phyloP scores from a whole-genome alignment of 1,284 basidiomycete genomes.

The Apiotrichum laibachii region DNA sequence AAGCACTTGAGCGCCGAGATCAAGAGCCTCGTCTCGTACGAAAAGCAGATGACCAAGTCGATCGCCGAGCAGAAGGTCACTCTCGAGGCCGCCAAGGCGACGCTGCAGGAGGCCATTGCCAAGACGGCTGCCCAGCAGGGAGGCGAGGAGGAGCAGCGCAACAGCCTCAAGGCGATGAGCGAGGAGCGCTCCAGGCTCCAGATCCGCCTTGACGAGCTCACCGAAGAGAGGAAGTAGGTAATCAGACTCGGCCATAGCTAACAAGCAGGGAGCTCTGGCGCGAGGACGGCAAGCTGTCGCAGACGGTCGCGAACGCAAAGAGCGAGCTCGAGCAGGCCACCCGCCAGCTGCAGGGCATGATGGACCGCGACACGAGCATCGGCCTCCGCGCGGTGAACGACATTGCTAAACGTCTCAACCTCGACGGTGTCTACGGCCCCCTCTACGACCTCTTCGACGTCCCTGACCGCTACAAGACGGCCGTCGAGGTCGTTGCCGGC shows the following conservation, averaged over 20 bases:
- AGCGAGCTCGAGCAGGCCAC: slow-evolving; percentile 80
- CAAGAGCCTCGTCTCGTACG: slow-evolving; percentile 61
- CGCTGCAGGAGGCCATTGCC: slow-evolving; percentile 67
- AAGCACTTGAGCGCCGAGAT: slow-evolving; percentile 72
- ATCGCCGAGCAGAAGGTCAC: slow-evolving; percentile 63
- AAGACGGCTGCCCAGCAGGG: slow-evolving; percentile 58
- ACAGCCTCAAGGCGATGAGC: slow-evolving; percentile 71
- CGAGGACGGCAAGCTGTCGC: slow-evolving; percentile 84
- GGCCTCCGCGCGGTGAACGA: slow-evolving; percentile 80
- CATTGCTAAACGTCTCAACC: slow-evolving; percentile 69
- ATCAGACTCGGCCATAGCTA: neutral
- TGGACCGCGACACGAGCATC: slow-evolving; percentile 93
- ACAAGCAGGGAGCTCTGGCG: slow-evolving; percentile 74
- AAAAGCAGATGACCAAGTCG: slow-evolving; percentile 62
- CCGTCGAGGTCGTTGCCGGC: slow-evolving; percentile 91
- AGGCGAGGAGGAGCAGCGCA: slow-evolving; percentile 68
- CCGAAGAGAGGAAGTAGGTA: slow-evolving; percentile 72
- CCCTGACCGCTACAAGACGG: slow-evolving; percentile 87
- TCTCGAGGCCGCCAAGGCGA: slow-evolving; percentile 71
- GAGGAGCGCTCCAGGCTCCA: slow-evolving; percentile 64
- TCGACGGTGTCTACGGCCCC: slow-evolving; percentile 83
- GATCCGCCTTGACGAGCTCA: slow-evolving; percentile 68
- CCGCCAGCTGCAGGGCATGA: slow-evolving; percentile 77
- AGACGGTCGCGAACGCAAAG: slow-evolving; percentile 68
- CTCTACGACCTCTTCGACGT: slow-evolving; percentile 92